These are phyloP conservation scores for Alternaria gaisen DNA, from an alignment of 2,329 filamentous ascomycete species.

Conservation along the genomic window DNA sequence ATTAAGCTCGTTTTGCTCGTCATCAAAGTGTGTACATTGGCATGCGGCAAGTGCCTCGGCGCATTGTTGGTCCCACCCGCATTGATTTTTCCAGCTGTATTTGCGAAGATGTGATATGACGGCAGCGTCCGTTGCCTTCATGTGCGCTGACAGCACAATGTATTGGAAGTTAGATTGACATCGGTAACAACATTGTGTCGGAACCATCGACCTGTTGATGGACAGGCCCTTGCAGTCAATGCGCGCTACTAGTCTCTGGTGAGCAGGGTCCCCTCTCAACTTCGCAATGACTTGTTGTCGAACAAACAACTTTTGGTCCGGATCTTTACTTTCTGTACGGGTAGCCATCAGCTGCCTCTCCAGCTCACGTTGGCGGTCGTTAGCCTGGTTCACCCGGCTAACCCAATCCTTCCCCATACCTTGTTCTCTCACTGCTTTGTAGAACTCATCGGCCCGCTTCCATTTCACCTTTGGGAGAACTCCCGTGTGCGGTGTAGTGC, in stretches of 20 bases:
- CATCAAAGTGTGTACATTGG: background rate
- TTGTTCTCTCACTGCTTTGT: background rate
- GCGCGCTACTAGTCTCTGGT: background rate
- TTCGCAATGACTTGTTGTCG: background rate
- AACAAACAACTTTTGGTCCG: background rate
- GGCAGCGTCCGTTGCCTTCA: background rate
- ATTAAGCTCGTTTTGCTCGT: background rate
- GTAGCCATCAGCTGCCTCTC: background rate
- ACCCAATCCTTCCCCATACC: background rate
- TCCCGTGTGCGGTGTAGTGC: background rate
- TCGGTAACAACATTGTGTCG: background rate
- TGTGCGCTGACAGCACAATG: background rate
- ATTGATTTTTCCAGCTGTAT: background rate
- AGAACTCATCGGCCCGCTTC: background rate
- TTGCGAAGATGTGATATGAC: background rate
- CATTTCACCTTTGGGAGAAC: background rate
- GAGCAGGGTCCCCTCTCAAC: background rate
- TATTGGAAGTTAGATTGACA: background rate
- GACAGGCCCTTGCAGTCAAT: background rate
- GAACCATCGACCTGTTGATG: background rate
- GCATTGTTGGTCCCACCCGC: background rate
- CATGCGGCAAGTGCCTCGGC: background rate
- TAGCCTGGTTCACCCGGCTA: background rate
- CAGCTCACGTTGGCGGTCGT: background rate
- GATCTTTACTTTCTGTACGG: background rate